These are phyloP conservation scores for Talaromyces sp. DNA, from an alignment of 2,329 filamentous ascomycete genomes.

Conservation along the genomic window DNA sequence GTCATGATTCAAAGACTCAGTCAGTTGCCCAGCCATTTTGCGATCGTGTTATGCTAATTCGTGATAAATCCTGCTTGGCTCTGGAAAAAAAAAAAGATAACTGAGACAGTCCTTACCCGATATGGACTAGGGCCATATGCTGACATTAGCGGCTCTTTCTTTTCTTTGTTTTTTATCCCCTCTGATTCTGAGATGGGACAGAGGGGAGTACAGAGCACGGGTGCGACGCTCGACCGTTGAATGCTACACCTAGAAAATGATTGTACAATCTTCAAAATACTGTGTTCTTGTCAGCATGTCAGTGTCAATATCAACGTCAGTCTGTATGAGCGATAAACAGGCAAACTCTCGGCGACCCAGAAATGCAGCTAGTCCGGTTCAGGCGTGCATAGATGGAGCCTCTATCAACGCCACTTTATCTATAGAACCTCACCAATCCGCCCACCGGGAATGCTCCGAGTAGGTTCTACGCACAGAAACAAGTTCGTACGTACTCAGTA, in stretches of 20 bases:
- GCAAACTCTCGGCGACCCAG: background rate
- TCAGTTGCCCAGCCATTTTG: background rate
- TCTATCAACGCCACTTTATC: constrained; percentile 11
- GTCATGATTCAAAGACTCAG: background rate
- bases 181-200: background rate
- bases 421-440: constrained; percentile 9
- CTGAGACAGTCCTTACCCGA: constrained; percentile 10
- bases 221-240: background rate
- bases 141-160: background rate
- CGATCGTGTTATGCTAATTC: background rate
- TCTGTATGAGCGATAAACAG: too few relatives aligned
- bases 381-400: constrained; percentile 3
- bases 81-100: background rate
- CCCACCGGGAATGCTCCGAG: background rate
- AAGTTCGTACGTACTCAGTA: background rate
- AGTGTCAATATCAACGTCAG: too few relatives aligned
- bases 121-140: background rate
- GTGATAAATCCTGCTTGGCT: background rate
- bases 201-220: background rate
- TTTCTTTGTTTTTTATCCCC: background rate
- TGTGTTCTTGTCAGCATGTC: too few relatives aligned
- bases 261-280: background rate
- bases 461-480: background rate
- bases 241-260: background rate
- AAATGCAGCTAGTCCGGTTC: constrained; percentile 1